A percentile compares a stretch with the other conserved stretches of the same genome.
phyloP scores from a whole-genome alignment of 345 rosid species.

The Durio zibethinus region DNA sequence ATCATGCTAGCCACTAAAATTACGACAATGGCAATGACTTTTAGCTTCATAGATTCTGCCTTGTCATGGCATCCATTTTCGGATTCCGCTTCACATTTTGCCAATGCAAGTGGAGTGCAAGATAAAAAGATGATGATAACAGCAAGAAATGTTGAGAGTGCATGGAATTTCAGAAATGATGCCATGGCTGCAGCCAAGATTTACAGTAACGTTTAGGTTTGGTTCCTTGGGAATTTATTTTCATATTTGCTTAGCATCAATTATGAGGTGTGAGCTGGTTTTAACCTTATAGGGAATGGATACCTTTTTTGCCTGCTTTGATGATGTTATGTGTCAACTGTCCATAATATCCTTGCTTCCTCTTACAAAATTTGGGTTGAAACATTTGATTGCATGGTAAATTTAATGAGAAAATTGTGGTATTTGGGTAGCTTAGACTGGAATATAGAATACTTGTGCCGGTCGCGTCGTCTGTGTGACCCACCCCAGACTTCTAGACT shows the following conservation, averaged over 20 bases:
- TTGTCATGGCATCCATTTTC: neutral
- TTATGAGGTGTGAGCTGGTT: neutral
- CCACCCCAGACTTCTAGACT: neutral
- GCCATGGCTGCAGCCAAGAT: neutral
- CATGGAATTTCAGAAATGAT: neutral
- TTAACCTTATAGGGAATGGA: neutral
- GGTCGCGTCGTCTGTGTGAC: neutral
- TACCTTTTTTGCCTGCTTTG: neutral
- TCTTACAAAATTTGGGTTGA: neutral
- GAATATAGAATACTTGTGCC: neutral
- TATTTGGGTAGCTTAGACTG: neutral
- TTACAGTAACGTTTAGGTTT: too few relatives aligned
- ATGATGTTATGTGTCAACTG: neutral
- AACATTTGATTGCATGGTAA: neutral
- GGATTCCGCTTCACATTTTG: neutral
- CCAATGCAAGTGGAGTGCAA: too few relatives aligned
- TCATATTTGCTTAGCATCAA: too few relatives aligned
- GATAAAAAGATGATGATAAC: neutral
- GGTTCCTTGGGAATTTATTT: too few relatives aligned
- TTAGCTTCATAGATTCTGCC: constrained; percentile 4
- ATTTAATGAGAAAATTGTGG: neutral
- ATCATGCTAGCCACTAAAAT: constrained; percentile 48
- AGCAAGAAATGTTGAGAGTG: neutral
- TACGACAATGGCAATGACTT: constrained; percentile 13
- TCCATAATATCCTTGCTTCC: neutral